A percentile compares a stretch with the other conserved stretches of the same genome.
Conservation (phyloP, 176 grass and related monocot genomes). For the Sorghum bicolor region Sorghum_bicolor_NCBIv3 NC_012870.2:9636501-9637000, state of each 20-base stretch:
- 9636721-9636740: not conserved
- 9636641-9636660: not conserved
- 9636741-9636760: constrained; percentile 63
- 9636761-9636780: constrained; percentile 97
- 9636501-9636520: not conserved
- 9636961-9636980: not conserved
- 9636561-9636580: not conserved
- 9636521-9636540: not conserved
- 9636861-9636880: constrained; percentile 98
- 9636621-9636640: not conserved
- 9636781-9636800: constrained; percentile 84
- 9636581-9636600: constrained; percentile 7
- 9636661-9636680: not conserved
- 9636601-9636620: not conserved
- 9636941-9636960: not conserved
- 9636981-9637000: constrained; percentile 5
- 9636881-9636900: constrained; percentile 99
- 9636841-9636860: constrained; percentile 99
- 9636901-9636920: constrained; percentile 81
- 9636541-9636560: not conserved
- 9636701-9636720: constrained; percentile 17
- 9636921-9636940: constrained; percentile 64
- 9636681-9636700: not conserved
- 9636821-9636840: constrained; percentile 96
- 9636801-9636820: constrained; percentile 97